Evolutionary conservation across 1,284 basidiomycete genomes (phyloP).

Genomic region (Leccinum pachyderme): DNA sequence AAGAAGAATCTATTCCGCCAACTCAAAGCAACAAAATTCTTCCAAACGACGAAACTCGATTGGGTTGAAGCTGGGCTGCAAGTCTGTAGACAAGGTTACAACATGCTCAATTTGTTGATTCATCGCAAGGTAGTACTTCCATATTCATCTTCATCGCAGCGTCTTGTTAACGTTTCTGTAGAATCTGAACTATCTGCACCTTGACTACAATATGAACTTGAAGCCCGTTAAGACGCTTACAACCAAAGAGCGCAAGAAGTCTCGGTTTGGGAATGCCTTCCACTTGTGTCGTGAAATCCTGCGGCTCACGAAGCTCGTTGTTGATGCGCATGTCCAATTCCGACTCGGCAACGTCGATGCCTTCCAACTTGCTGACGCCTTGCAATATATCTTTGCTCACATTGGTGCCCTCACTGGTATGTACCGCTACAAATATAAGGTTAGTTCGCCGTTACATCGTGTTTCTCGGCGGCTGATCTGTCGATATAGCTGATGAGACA

Average conservation of each 20-base stretch:
- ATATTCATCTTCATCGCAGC: not conserved
- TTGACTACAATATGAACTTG: constrained; percentile 94
- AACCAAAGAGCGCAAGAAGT: constrained; percentile 99
- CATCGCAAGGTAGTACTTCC: constrained; percentile 77
- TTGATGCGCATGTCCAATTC: constrained; percentile 98
- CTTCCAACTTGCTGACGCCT: constrained; percentile 97
- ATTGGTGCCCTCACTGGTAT: constrained; percentile 98
- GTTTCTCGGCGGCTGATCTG: constrained; percentile 5
- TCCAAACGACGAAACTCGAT: constrained; percentile 96
- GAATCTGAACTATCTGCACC: constrained; percentile 94
- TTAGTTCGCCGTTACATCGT: constrained; percentile 27
- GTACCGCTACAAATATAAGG: constrained; percentile 99
- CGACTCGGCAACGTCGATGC: constrained; percentile 98
- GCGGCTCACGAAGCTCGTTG: constrained; percentile 96
- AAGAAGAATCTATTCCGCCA: constrained; percentile 97
- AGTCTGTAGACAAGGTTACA: constrained; percentile 98
- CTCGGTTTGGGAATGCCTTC: constrained; percentile 99
- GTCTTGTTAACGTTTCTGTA: constrained; percentile 27
- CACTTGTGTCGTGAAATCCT: constrained; percentile 98
- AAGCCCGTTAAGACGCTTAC: constrained; percentile 99
- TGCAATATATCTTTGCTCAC: constrained; percentile 98
- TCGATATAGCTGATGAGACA: constrained; percentile 86
- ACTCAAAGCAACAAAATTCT: constrained; percentile 98
- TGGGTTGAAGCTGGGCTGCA: constrained; percentile 99
- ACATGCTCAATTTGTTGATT: constrained; percentile 98